Conservation (phyloP, 768 basidiomycete genomes). For the Termitomyces heimii region DNA sequence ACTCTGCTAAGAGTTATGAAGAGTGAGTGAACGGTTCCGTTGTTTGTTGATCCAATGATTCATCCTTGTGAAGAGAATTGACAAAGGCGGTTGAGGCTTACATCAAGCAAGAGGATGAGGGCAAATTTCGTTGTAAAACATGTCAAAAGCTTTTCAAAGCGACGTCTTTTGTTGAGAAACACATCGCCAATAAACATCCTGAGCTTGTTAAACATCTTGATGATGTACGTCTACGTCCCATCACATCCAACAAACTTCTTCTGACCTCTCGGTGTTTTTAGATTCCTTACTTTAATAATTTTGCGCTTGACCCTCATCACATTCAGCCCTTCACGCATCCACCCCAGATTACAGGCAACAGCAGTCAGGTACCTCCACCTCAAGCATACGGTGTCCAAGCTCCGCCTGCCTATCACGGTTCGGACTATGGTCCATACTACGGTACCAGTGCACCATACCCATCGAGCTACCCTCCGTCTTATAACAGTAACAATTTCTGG, state of each 20-base stretch:
- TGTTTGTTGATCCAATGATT: conserved; percentile 1
- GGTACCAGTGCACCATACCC: conserved; percentile 24
- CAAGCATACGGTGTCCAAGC: conserved; percentile 82
- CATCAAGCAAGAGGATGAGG: conserved; percentile 95
- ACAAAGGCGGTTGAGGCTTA: conserved; percentile 70
- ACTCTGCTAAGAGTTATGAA: conserved; percentile 85
- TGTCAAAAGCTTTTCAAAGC: conserved; percentile 99
- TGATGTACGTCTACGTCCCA: conserved; percentile 59
- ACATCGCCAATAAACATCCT: conserved; percentile 91
- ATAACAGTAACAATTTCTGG: conserved; percentile 32
- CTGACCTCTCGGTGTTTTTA: conserved; percentile 23
- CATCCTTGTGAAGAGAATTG: conserved; percentile 56
- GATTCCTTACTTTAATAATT: conserved; percentile 92
- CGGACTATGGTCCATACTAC: conserved; percentile 29
- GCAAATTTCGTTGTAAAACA: conserved; percentile 93
- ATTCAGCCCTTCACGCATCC: conserved; percentile 83
- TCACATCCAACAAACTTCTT: conserved; percentile 1
- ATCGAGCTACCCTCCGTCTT: conserved; percentile 39
- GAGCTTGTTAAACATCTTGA: conserved; percentile 81
- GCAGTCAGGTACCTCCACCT: conserved; percentile 66
- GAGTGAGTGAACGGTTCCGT: conserved; percentile 48
- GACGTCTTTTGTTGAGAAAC: conserved; percentile 95
- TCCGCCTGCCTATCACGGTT: conserved; percentile 37
- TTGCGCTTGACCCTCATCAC: conserved; percentile 92
- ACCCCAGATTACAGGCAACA: conserved; percentile 60